A percentile compares a stretch with the other conserved stretches of the same genome.
Conservation (phyloP, 139 green algal genomes). For the Marvania coccoides region DNA sequence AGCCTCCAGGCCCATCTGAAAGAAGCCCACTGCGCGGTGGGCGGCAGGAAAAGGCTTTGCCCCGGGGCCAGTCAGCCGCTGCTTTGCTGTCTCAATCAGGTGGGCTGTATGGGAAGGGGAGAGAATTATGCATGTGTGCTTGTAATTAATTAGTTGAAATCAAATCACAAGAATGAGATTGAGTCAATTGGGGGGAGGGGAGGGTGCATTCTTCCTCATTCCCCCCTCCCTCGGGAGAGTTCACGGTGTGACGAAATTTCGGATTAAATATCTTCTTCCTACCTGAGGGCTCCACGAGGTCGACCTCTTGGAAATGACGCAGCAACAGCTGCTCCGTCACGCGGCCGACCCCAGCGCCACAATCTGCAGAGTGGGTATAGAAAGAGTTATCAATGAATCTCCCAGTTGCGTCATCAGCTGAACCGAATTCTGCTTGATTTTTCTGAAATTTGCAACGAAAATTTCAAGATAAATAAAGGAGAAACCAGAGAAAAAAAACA, state of each 20-base stretch:
- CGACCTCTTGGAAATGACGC: slow-evolving; percentile 77
- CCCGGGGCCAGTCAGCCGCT: not conserved
- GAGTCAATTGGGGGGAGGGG: too few relatives aligned
- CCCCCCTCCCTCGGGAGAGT: too few relatives aligned
- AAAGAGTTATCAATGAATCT: not conserved
- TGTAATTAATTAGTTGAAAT: too few relatives aligned
- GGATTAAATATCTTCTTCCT: not conserved
- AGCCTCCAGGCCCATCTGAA: slow-evolving; percentile 43
- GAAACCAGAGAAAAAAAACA: not conserved
- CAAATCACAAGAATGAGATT: too few relatives aligned
- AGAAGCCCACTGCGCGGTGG: slow-evolving; percentile 34
- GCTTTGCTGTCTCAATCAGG: slow-evolving; percentile 48
- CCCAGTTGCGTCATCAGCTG: not conserved
- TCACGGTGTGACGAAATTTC: too few relatives aligned
- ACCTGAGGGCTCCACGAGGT: slow-evolving; percentile 76
- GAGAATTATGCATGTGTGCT: too few relatives aligned
- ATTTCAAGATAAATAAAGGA: not conserved
- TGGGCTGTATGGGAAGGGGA: slow-evolving; percentile 20
- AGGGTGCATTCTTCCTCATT: too few relatives aligned
- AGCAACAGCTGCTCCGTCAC: slow-evolving; percentile 83
- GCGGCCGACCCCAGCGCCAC: slow-evolving; percentile 86
- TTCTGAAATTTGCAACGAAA: too few relatives aligned
- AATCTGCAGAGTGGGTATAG: slow-evolving; percentile 48
- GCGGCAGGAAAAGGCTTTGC: not conserved
- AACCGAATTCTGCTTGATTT: not conserved